Evolutionary conservation across 2,329 filamentous ascomycete genomes (phyloP), one percentile per base, ranked within the genome.

Genomic region (Ascochyta viciae-villosae): DNA sequence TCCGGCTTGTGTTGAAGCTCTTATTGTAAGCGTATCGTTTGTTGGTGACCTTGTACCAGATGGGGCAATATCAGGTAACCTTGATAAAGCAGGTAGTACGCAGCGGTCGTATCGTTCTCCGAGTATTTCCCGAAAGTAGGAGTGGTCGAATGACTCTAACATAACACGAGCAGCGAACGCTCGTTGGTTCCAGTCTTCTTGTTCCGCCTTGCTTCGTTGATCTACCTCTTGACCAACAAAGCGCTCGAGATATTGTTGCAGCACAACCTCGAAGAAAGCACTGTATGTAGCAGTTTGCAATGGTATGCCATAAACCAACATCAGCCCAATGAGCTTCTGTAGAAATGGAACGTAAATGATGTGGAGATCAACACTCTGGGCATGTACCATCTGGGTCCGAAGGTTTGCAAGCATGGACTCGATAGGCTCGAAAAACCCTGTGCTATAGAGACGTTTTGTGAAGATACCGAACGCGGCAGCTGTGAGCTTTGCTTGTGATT

Each of bases 271-370:
- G 4, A 55, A 55, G 24, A 50, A 55, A 0, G 23, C 4, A 6
- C 40, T 33, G 31, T 55, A 55, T 16, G 33, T 38, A 13, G 3
- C 31, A 4, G 42, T 41, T n/a, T 24, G 42, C 29, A 46, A 33
- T 2, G 53, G 53, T 22, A 55, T 47, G 2, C 53, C 53, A n/a
- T 50, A 55, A 12, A 55, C 38, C 5, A 55, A 37, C 53, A 50
- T 55, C 2, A 55, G 26, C 2, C 42, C 41, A 33, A 55, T 50
- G 13, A 55, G 24, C 9, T 55, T 35, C 23, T 55, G 53, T 12
- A 55, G 16, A 13, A 33, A 50, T 1, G 53, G 53, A 3, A 55
- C 31, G 12, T 55, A 55, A 24, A 47, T 16, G 9, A 12, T 31
- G 16, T 55, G 53, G 3, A 55, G 29, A 19, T 55, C 53, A 22